Percentiles rank a stretch among this genome's conserved stretches.
phyloP scores from a whole-genome alignment of 225 moss, liverwort and hornwort species.

The Rhytidiadelphus loreus region DNA sequence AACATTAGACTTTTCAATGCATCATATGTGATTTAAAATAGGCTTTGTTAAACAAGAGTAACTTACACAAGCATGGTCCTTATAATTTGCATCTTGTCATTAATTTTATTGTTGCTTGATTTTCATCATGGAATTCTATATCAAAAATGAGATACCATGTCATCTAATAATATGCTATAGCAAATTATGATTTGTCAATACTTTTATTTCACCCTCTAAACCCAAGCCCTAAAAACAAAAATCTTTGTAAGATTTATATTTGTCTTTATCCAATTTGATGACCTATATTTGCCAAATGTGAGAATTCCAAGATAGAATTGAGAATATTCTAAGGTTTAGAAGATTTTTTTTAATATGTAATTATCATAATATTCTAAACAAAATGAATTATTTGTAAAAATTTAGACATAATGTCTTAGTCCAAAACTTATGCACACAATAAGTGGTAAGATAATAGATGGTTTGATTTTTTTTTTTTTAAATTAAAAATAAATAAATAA shows the following conservation, averaged over 20 bases:
- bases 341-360: too few relatives aligned
- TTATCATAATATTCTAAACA: too few relatives aligned
- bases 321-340: neutral
- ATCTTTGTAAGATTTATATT: neutral
- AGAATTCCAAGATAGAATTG: neutral
- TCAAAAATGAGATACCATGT: neutral
- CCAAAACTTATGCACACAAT: neutral
- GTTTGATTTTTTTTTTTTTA: neutral
- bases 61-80: neutral
- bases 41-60: neutral
- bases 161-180: neutral
- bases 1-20: neutral
- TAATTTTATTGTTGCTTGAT: fast-evolving
- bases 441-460: neutral
- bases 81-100: neutral
- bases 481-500: neutral
- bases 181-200: fast-evolving
- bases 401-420: neutral
- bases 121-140: neutral
- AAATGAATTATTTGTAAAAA: neutral
- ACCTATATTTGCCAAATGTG: neutral
- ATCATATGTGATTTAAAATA: neutral
- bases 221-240: neutral
- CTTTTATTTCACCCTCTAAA: fast-evolving
- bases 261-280: neutral